These are phyloP conservation scores for Leccinum barrowsii DNA, from an alignment of 768 basidiomycete genomes.

Conservation along the genomic window DNA sequence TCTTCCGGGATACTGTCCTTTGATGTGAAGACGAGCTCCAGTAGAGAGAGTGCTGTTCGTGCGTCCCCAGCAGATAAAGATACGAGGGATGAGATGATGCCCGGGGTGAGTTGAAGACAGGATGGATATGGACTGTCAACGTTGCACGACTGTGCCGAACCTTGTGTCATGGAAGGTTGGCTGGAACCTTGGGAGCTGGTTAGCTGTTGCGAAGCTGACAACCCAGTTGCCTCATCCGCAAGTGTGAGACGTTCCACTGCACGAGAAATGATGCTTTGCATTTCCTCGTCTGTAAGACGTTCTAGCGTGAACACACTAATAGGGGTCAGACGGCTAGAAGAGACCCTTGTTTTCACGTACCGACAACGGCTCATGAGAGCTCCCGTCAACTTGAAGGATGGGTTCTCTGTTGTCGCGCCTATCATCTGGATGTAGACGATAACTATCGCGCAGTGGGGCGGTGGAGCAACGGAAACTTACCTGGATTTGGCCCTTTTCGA, in stretches of 20 bases:
- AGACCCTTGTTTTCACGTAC: constrained; percentile 35
- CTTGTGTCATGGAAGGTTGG: constrained; percentile 11
- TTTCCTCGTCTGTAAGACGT: constrained; percentile 60
- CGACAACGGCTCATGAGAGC: constrained; percentile 75
- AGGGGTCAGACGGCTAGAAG: constrained; percentile 16
- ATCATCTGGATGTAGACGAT: constrained; percentile 44
- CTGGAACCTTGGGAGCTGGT: constrained; percentile 18
- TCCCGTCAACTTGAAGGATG: constrained; percentile 76
- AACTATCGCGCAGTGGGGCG: background rate
- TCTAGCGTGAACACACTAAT: constrained; percentile 71
- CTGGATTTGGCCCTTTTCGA: constrained; percentile 76
- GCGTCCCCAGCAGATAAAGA: constrained; percentile 67
- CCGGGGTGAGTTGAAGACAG: constrained; percentile 42
- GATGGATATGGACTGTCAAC: constrained; percentile 17
- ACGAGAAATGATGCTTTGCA: constrained; percentile 53
- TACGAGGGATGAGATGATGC: constrained; percentile 46
- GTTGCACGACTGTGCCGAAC: constrained; percentile 18
- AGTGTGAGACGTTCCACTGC: constrained; percentile 41
- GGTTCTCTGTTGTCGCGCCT: constrained; percentile 88
- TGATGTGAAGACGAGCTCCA: constrained; percentile 63
- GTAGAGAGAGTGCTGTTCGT: constrained; percentile 70
- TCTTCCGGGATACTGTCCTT: constrained; percentile 40
- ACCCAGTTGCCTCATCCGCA: background rate
- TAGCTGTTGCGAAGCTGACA: constrained; percentile 6
- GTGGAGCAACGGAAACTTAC: constrained; percentile 25